A percentile compares a stretch with the other conserved stretches of the same genome.
Conservation (phyloP, 2,329 filamentous ascomycete species). For the Colletotrichum lupini region DNA sequence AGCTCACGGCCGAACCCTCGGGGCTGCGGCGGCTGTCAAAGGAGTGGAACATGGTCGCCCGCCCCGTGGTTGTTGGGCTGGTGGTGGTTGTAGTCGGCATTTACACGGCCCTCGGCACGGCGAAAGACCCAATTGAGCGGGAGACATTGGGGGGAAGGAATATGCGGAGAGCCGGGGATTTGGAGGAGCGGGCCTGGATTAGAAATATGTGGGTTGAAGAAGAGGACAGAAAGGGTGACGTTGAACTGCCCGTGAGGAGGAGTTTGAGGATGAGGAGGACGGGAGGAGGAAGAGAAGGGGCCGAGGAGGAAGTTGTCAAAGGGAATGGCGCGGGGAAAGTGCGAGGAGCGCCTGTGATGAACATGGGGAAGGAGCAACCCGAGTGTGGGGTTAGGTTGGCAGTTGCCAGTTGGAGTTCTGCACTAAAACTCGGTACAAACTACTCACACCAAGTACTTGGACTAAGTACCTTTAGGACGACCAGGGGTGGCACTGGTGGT, state of each 20-base stretch:
- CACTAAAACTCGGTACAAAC: not conserved
- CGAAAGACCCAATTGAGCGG: not conserved
- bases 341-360: not conserved
- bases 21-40: slow-evolving; percentile 27
- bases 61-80: not conserved
- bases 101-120: slow-evolving; percentile 11
- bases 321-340: not conserved
- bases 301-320: not conserved
- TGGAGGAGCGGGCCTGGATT: slow-evolving; percentile 1
- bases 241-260: not conserved
- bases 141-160: slow-evolving; percentile 13
- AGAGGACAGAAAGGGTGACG: not conserved
- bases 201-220: slow-evolving; percentile 16
- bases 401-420: not conserved
- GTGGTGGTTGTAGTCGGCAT: slow-evolving; percentile 14
- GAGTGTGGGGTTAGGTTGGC: not conserved
- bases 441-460: not conserved
- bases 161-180: slow-evolving; percentile 7
- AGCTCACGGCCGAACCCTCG: not conserved
- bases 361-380: not conserved
- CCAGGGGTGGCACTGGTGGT: not conserved
- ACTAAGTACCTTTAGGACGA: not conserved
- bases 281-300: not conserved
- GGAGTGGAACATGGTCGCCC: slow-evolving; percentile 30
- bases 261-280: not conserved